Conservation (phyloP, 768 basidiomycete species). For the Russula brevipes region DNA sequence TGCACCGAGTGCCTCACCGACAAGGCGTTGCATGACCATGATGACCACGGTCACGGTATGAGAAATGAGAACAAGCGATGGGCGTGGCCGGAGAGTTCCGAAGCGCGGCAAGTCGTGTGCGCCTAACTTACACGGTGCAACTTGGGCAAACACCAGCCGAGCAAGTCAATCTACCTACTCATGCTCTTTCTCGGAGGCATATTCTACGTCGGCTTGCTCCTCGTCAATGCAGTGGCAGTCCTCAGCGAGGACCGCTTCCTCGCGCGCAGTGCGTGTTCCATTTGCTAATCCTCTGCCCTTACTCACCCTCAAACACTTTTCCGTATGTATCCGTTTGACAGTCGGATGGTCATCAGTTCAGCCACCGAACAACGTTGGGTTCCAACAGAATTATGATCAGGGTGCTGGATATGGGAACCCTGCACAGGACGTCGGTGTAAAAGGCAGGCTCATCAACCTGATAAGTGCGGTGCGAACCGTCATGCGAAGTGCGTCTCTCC, state of each 20-base stretch:
- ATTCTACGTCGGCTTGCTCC: conserved; percentile 78
- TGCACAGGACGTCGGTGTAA: conserved; percentile 60
- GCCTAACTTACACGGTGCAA: too few species aligned
- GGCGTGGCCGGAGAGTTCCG: conserved; percentile 12
- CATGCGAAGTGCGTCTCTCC: conserved; percentile 80
- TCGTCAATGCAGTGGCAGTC: conserved; percentile 93
- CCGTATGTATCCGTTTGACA: conserved; percentile 30
- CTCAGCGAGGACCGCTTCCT: conserved; percentile 96
- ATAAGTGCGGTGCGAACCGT: conserved; percentile 94
- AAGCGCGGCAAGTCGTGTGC: not conserved
- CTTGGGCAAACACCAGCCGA: not conserved
- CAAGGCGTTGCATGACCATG: conserved; percentile 8
- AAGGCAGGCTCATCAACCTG: conserved; percentile 83
- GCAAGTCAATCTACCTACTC: conserved; percentile 13
- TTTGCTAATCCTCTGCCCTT: conserved; percentile 2
- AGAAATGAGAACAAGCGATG: not conserved
- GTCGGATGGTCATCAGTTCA: conserved; percentile 86
- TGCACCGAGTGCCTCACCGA: conserved; percentile 4
- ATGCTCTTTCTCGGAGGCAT: conserved; percentile 66
- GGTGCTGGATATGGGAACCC: conserved; percentile 58
- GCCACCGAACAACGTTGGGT: conserved; percentile 53
- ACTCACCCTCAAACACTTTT: conserved; percentile 22
- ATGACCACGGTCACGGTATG: not conserved
- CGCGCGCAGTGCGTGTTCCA: conserved; percentile 64
- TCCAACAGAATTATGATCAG: conserved; percentile 65